A percentile compares a stretch with the other conserved stretches of the same genome.
phyloP scores from a whole-genome alignment of 805 yeast species.

The Kuraishia ogatae region DNA sequence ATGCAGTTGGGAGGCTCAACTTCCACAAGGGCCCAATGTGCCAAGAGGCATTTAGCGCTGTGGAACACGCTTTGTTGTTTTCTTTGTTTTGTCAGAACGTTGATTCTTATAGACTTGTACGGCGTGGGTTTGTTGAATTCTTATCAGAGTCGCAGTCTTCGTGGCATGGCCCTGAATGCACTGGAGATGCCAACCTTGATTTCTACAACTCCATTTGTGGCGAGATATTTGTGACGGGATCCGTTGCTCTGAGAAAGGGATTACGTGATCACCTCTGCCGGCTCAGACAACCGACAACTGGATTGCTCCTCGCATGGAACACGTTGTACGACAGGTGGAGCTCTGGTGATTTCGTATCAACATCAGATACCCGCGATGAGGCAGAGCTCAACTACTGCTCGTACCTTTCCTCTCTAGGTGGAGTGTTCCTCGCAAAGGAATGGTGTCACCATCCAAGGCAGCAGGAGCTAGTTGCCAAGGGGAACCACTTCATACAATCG shows the following conservation, averaged over 20 bases:
- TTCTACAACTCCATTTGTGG: slow-evolving; percentile 36
- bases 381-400: slow-evolving; percentile 1
- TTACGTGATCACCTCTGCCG: slow-evolving; percentile 33
- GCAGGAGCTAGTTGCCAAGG: slow-evolving; percentile 15
- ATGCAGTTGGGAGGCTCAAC: not conserved
- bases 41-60: slow-evolving; percentile 23
- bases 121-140: slow-evolving; percentile 26
- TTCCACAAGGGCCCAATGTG: slow-evolving; percentile 19
- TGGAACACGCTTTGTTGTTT: slow-evolving; percentile 43
- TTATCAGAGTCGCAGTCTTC: slow-evolving; percentile 11
- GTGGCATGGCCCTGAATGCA: slow-evolving; percentile 16
- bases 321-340: slow-evolving; percentile 44
- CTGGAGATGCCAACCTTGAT: slow-evolving; percentile 20
- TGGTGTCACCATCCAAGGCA: slow-evolving; percentile 17
- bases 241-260: slow-evolving; percentile 66
- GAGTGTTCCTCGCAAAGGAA: slow-evolving; percentile 39
- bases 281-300: slow-evolving; percentile 25
- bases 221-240: slow-evolving; percentile 59
- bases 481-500: slow-evolving; percentile 16
- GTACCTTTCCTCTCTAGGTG: slow-evolving; percentile 54
- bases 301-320: slow-evolving; percentile 32
- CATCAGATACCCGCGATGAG: slow-evolving; percentile 2
- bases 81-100: slow-evolving; percentile 43
- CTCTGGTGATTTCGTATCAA: not conserved
- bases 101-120: slow-evolving; percentile 39